A percentile compares a stretch with the other conserved stretches of the same genome.
Evolutionary conservation across 192 early-diverging fungal species (phyloP).

Genomic region (Backusella tuberculispora): DNA sequence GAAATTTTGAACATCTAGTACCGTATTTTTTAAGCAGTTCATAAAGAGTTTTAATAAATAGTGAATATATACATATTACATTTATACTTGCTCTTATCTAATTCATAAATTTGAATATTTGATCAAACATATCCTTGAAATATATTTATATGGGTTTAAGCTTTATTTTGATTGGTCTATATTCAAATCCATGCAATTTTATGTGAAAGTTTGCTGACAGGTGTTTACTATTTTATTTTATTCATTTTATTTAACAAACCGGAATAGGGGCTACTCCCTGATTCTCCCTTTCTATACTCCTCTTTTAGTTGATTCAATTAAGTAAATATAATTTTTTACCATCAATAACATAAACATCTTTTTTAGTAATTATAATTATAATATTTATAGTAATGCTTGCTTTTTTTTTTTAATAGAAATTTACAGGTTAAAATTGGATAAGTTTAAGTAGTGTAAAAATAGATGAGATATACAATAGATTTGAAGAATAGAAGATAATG

Average conservation of each 20-base stretch:
- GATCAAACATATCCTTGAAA: too few species aligned
- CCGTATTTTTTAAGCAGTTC: not conserved
- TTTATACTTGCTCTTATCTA: too few species aligned
- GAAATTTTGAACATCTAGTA: not conserved
- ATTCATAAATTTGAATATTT: too few species aligned
- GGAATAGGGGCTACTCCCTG: not conserved
- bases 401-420: not conserved
- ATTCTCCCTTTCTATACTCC: not conserved
- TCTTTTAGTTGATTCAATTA: not conserved
- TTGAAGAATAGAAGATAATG: not conserved
- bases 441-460: not conserved
- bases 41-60: not conserved
- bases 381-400: not conserved
- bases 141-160: too few species aligned
- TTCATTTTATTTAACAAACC: not conserved
- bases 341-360: not conserved
- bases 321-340: not conserved
- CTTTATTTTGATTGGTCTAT: too few species aligned
- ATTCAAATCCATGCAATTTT: not conserved
- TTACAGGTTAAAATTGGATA: not conserved
- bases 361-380: constrained; percentile 7
- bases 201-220: not conserved
- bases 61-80: too few species aligned
- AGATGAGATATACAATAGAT: constrained; percentile 1
- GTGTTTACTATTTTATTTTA: not conserved